Conservation (phyloP, 225 moss, liverwort and hornwort species). For the Physcomitrium patens region DNA sequence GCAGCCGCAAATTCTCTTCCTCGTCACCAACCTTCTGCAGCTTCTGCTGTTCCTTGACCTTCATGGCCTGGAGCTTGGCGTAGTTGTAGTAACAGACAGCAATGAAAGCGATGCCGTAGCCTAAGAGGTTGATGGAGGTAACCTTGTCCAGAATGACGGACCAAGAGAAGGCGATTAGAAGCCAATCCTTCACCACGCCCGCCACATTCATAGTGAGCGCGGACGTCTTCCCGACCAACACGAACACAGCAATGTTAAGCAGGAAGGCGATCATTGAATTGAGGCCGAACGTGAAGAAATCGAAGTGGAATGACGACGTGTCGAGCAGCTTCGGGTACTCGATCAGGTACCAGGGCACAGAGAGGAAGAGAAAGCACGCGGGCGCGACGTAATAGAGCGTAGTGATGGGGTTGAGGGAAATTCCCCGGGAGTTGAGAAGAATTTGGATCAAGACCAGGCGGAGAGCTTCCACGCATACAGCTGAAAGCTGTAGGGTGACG, state of each 20-base stretch:
- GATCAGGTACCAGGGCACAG: conserved; percentile 50
- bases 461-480: conserved; percentile 59
- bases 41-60: conserved; percentile 51
- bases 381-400: conserved; percentile 63
- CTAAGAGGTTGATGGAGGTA: conserved; percentile 42
- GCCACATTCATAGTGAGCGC: conserved; percentile 67
- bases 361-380: conserved; percentile 52
- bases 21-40: conserved; percentile 28
- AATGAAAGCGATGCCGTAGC: conserved; percentile 48
- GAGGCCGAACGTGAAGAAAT: conserved; percentile 43
- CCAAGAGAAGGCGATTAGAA: conserved; percentile 64
- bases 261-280: conserved; percentile 58
- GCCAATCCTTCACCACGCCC: conserved; percentile 65
- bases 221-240: conserved; percentile 56
- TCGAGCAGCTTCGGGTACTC: conserved; percentile 52
- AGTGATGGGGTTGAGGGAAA: conserved; percentile 58
- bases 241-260: conserved; percentile 57
- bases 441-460: conserved; percentile 62
- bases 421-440: conserved; percentile 55
- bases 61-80: conserved; percentile 57
- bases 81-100: conserved; percentile 65
- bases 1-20: conserved; percentile 47
- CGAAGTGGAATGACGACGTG: conserved; percentile 39
- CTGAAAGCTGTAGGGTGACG: conserved; percentile 46
- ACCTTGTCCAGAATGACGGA: conserved; percentile 62